Percentiles rank a stretch among this genome's conserved stretches.
These are phyloP conservation scores for Imleria badia DNA, from an alignment of 768 basidiomycete species.

Conservation along the genomic window DNA sequence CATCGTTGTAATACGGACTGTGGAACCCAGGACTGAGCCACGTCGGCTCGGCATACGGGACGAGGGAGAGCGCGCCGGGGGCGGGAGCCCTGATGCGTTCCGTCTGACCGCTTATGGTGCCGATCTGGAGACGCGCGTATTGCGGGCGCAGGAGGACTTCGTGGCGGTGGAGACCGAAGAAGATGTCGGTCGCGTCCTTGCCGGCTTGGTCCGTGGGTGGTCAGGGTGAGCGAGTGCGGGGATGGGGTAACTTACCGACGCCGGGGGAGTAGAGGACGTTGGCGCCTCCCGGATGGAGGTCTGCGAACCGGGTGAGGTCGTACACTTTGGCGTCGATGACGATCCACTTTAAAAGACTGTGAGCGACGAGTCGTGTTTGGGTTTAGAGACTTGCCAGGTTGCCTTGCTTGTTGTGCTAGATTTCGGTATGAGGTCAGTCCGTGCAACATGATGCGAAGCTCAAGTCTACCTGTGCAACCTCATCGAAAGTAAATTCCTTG, in stretches of 20 bases:
- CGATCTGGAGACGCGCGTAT: conserved; percentile 69
- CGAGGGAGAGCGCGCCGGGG: conserved; percentile 64
- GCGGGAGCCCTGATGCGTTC: conserved; percentile 52
- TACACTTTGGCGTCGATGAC: conserved; percentile 81
- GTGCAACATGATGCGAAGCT: background rate
- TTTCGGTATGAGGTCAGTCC: background rate
- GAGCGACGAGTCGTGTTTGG: background rate
- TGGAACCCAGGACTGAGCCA: conserved; percentile 71
- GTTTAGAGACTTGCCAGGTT: conserved; percentile 57
- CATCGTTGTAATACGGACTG: conserved; percentile 76
- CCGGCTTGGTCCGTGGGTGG: conserved; percentile 45
- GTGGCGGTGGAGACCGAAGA: conserved; percentile 83
- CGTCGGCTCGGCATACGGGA: conserved; percentile 85
- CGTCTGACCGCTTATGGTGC: conserved; percentile 56
- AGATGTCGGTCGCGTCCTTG: conserved; percentile 73
- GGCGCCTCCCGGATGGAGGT: conserved; percentile 82
- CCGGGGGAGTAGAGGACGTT: conserved; percentile 66
- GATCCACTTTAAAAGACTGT: conserved; percentile 58
- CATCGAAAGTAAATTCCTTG: conserved; percentile 49
- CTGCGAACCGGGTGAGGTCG: conserved; percentile 75
- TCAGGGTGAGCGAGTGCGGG: background rate
- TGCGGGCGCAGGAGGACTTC: conserved; percentile 77
- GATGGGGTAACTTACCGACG: conserved; percentile 50
- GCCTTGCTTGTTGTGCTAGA: conserved; percentile 83
- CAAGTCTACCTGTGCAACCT: conserved; percentile 62